Percentiles rank a stretch among this genome's conserved stretches.
Evolutionary conservation across 2,329 filamentous ascomycete genomes (phyloP).

Genomic region (Epichloe festucae): DNA sequence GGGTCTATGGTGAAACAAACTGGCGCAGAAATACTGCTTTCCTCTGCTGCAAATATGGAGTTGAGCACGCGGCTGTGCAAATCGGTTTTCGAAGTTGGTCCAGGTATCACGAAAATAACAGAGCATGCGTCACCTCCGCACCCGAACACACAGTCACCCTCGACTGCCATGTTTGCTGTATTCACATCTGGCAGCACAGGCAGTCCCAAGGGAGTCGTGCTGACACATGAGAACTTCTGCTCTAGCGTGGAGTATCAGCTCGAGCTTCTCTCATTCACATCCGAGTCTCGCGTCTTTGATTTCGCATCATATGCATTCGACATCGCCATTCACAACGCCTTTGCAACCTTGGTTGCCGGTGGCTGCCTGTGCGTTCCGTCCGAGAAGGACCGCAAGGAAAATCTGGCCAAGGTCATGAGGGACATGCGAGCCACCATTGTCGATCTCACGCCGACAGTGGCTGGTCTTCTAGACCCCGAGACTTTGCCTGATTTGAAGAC

Average conservation of each 20-base stretch:
- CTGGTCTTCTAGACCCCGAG: background rate
- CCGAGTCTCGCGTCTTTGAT: conserved; percentile 18
- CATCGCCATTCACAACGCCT: conserved; percentile 1
- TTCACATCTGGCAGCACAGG: background rate
- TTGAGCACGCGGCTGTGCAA: background rate
- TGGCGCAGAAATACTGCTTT: background rate
- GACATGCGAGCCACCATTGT: background rate
- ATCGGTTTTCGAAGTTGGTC: too few species aligned
- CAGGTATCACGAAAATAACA: too few species aligned
- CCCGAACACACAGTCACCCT: background rate
- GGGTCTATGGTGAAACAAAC: conserved; percentile 30
- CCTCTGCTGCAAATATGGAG: background rate
- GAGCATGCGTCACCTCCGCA: too few species aligned
- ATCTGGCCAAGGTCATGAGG: background rate
- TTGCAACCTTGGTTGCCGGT: conserved; percentile 2
- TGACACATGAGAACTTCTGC: background rate
- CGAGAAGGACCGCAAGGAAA: conserved; percentile 1
- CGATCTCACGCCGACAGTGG: background rate
- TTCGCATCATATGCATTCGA: conserved; percentile 8
- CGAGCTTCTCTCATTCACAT: conserved; percentile 12
- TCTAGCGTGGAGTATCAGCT: conserved; percentile 14
- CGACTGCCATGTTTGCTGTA: background rate
- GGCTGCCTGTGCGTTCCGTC: conserved; percentile 7
- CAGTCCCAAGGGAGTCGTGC: background rate
- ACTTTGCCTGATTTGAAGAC: background rate